These are phyloP conservation scores for Sclerotinia trifoliorum DNA, from an alignment of 2,329 filamentous ascomycete species.

Conservation along the genomic window DNA sequence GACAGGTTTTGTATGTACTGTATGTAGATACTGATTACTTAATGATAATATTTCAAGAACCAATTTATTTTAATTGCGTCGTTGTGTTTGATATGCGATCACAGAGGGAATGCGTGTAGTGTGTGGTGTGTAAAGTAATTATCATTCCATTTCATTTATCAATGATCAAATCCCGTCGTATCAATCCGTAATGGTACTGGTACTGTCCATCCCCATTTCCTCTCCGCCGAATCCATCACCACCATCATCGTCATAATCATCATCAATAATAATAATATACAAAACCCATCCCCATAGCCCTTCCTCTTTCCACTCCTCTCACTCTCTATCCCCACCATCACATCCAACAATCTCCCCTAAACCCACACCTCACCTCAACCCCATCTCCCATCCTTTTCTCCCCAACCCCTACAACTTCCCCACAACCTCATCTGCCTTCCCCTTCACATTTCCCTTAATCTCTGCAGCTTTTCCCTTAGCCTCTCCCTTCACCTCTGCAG, in stretches of 20 bases:
- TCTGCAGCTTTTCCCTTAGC: conserved; percentile 42
- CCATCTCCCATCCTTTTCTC: neutral
- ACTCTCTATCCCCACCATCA: neutral
- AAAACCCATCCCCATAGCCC: too few relatives aligned
- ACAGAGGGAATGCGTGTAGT: neutral
- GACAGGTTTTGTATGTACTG: conserved; percentile 15
- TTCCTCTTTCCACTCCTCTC: neutral
- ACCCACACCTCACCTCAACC: neutral
- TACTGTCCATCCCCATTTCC: neutral
- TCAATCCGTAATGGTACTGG: too few relatives aligned
- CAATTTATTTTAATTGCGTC: neutral
- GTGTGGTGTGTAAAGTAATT: neutral
- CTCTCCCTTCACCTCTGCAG: conserved; percentile 42
- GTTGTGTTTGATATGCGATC: neutral
- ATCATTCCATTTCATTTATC: neutral
- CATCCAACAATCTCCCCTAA: neutral
- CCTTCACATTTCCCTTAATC: conserved; percentile 44
- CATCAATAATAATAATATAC: neutral
- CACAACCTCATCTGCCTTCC: conserved; percentile 18
- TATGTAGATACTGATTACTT: conserved; percentile 21
- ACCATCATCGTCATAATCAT: neutral
- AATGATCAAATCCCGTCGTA: neutral
- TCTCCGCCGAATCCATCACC: neutral
- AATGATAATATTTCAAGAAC: conserved; percentile 17
- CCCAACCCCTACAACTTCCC: neutral